Percentiles rank a stretch among this genome's conserved stretches.
Conservation (phyloP, 2,329 filamentous ascomycete genomes). For the Celoporthe dispersa region DNA sequence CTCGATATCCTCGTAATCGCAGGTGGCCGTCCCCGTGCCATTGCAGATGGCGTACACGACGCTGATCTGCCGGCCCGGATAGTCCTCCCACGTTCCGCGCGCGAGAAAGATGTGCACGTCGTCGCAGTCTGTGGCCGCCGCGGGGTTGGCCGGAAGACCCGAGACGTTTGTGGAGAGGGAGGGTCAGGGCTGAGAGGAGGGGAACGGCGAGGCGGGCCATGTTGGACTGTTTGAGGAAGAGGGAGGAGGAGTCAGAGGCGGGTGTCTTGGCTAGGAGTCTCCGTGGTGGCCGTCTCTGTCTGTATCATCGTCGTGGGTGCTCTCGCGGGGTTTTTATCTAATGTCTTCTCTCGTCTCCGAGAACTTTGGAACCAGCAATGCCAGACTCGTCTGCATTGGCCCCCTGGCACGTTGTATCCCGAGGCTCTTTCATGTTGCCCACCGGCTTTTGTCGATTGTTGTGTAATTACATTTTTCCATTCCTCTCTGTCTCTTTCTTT, state of each 20-base stretch:
- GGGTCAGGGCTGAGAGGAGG: not conserved
- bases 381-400: not conserved
- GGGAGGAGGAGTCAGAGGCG: not conserved
- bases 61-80: slow-evolving; percentile 23
- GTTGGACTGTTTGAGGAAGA: not conserved
- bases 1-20: slow-evolving; percentile 24
- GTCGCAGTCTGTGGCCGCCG: not conserved
- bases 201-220: not conserved
- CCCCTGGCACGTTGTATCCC: not conserved
- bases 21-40: slow-evolving; percentile 11
- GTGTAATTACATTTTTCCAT: not conserved
- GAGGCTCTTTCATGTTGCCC: not conserved
- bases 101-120: slow-evolving; percentile 27
- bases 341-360: not conserved
- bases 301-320: not conserved
- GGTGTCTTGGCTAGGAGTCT: not conserved
- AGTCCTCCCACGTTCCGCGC: slow-evolving; percentile 23
- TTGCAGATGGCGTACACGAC: slow-evolving; percentile 24
- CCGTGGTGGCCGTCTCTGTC: not conserved
- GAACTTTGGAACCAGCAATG: not conserved
- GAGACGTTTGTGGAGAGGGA: not conserved
- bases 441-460: not conserved
- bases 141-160: not conserved
- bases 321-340: not conserved
- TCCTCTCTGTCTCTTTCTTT: too few species aligned